A percentile compares a stretch with the other conserved stretches of the same genome.
Evolutionary conservation across 129 eudicot genomes (phyloP).

Genomic region (Lonicera japonica): DNA sequence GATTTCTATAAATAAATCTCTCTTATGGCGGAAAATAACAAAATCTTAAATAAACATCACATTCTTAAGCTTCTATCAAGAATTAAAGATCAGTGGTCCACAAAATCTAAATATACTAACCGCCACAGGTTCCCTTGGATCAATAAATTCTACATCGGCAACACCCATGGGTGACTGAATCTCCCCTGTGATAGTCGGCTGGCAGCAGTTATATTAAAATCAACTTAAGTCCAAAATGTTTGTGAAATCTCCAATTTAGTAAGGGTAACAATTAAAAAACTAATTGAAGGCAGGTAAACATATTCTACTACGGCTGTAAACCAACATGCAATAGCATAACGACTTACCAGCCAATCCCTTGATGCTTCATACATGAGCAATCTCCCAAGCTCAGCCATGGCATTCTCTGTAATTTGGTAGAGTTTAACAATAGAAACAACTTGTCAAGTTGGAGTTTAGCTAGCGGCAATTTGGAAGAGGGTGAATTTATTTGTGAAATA

Average conservation of each 20-base stretch:
- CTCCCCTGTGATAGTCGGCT: slow-evolving; percentile 85
- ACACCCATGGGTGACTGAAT: slow-evolving; percentile 82
- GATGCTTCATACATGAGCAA: slow-evolving; percentile 94
- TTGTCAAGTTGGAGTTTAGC: too few relatives aligned
- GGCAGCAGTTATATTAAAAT: slow-evolving; percentile 14
- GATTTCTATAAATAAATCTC: neutral
- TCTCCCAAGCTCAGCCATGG: slow-evolving; percentile 98
- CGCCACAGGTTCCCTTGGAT: slow-evolving; percentile 88
- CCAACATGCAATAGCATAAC: neutral
- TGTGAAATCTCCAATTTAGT: neutral
- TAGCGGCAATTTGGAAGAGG: too few relatives aligned
- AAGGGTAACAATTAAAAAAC: neutral
- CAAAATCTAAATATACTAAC: slow-evolving; percentile 54
- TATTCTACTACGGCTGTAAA: too few relatives aligned
- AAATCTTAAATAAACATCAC: neutral
- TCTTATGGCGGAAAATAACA: neutral
- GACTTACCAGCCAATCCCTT: slow-evolving; percentile 89
- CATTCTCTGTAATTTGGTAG: slow-evolving; percentile 59
- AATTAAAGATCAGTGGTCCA: too few relatives aligned
- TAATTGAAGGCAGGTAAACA: too few relatives aligned
- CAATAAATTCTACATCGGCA: slow-evolving; percentile 81
- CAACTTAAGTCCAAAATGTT: neutral
- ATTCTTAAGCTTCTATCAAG: too few relatives aligned
- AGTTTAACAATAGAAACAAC: too few relatives aligned
- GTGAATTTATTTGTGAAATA: too few relatives aligned